phyloP scores from a whole-genome alignment of 805 yeast species.

The Cephaloascus albidus region DNA sequence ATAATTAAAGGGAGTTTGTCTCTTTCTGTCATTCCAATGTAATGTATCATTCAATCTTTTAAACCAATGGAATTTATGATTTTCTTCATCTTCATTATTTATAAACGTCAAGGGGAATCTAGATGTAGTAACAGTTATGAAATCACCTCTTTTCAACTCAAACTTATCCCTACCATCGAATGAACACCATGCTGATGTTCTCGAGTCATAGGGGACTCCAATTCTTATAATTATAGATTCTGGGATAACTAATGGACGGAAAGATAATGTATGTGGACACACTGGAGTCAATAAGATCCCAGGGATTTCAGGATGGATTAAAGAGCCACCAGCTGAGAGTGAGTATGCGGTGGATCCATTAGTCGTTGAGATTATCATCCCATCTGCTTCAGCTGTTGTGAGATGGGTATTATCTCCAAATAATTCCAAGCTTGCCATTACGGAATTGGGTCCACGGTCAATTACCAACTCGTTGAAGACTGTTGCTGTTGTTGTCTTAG shows the following conservation, averaged over 20 bases:
- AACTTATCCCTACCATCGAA: constrained; percentile 23
- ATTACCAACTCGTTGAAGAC: constrained; percentile 43
- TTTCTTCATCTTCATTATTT: constrained; percentile 5
- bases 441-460: constrained; percentile 43
- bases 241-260: constrained; percentile 44
- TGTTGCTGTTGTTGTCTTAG: constrained; percentile 18
- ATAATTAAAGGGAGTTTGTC: too few species aligned
- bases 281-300: constrained; percentile 49
- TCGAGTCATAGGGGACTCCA: constrained; percentile 20
- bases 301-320: constrained; percentile 45
- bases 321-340: constrained; percentile 43
- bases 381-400: constrained; percentile 62
- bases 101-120: constrained; percentile 19
- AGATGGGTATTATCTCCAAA: constrained; percentile 38
- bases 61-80: constrained; percentile 16
- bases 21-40: constrained; percentile 23
- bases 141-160: constrained; percentile 18
- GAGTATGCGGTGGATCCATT: constrained; percentile 59
- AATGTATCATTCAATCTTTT: constrained; percentile 19
- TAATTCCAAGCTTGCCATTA: constrained; percentile 40
- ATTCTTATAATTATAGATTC: constrained; percentile 18
- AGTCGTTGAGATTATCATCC: constrained; percentile 55
- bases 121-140: constrained; percentile 20
- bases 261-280: constrained; percentile 43
- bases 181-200: constrained; percentile 24